Conservation (phyloP, 1,284 basidiomycete species). For the Hemileccinum hortonii region DNA sequence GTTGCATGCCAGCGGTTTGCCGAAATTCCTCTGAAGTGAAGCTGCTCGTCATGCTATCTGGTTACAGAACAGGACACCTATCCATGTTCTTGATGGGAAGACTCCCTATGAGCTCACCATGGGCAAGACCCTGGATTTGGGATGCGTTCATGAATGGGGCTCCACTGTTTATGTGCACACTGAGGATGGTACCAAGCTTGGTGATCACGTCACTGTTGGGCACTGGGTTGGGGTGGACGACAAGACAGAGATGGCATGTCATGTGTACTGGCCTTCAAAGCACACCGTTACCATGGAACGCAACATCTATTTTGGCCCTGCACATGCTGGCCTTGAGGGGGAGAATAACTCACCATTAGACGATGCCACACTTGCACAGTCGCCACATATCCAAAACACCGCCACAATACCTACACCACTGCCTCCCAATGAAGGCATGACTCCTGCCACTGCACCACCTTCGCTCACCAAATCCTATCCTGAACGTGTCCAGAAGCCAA, state of each 20-base stretch:
- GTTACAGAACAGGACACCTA: not conserved
- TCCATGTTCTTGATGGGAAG: not conserved
- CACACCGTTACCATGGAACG: not conserved
- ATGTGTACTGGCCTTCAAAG: not conserved
- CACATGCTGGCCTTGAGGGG: not conserved
- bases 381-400: too few relatives aligned
- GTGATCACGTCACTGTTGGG: not conserved
- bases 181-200: not conserved
- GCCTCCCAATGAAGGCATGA: too few relatives aligned
- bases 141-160: not conserved
- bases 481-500: not conserved
- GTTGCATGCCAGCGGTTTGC: constrained; percentile 3
- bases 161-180: not conserved
- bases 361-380: too few relatives aligned
- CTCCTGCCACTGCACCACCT: too few relatives aligned
- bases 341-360: not conserved
- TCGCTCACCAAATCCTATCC: not conserved
- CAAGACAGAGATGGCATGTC: not conserved
- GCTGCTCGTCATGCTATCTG: not conserved
- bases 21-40: constrained; percentile 6
- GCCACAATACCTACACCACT: too few relatives aligned
- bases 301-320: not conserved
- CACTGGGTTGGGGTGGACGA: not conserved
- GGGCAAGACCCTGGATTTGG: not conserved
- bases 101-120: not conserved